phyloP scores from a whole-genome alignment of 345 rosid species.

The Streptanthus diversifolius region DNA sequence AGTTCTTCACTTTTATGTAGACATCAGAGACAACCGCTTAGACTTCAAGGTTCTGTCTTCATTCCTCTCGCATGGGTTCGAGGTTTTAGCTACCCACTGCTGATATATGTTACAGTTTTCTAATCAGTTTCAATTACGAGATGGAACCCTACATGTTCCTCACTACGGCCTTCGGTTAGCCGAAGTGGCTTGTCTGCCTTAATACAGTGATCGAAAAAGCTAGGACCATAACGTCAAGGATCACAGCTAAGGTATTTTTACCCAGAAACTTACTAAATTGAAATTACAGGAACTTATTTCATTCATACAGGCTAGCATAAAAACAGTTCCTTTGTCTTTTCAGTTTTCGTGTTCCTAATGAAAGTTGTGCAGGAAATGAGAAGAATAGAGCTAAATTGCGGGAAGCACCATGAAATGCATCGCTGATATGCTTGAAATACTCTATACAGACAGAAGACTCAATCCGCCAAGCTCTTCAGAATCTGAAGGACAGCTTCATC shows the following conservation, averaged over 20 bases:
- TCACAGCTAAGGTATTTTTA: constrained; percentile 55
- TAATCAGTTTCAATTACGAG: constrained; percentile 69
- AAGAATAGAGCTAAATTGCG: constrained; percentile 65
- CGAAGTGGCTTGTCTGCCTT: constrained; percentile 80
- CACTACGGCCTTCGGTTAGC: constrained; percentile 88
- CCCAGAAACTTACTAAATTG: not conserved
- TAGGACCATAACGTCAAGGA: constrained; percentile 61
- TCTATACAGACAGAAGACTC: constrained; percentile 63
- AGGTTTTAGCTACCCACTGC: not conserved
- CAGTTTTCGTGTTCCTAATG: not conserved
- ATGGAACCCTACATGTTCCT: constrained; percentile 70
- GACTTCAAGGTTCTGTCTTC: constrained; percentile 70
- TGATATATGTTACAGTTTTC: constrained; percentile 6
- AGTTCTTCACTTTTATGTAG: constrained; percentile 77
- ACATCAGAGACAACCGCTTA: constrained; percentile 59
- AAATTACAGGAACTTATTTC: not conserved
- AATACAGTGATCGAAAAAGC: constrained; percentile 75
- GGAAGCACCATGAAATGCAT: constrained; percentile 44
- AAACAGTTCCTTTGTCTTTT: not conserved
- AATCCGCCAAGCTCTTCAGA: constrained; percentile 62
- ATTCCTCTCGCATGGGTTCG: not conserved
- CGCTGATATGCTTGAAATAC: constrained; percentile 64
- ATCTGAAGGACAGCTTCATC: constrained; percentile 52
- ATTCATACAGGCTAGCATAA: not conserved
- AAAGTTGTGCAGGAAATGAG: constrained; percentile 46